These are phyloP conservation scores for Schwanniomyces polymorphus DNA, from an alignment of 805 yeast species.

Conservation along the genomic window DNA sequence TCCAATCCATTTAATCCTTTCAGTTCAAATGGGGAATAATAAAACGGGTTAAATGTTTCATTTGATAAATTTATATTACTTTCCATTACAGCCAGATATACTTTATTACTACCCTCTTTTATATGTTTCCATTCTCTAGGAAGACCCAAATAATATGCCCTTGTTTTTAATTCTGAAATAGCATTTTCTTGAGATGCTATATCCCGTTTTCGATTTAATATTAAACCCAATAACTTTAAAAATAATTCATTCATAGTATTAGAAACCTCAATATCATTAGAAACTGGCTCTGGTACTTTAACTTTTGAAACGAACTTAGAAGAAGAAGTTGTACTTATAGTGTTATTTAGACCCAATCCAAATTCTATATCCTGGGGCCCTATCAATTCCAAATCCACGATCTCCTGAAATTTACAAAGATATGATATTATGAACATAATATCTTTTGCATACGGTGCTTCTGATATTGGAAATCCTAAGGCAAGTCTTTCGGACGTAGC, in stretches of 20 bases:
- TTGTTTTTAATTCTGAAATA: conserved; percentile 31
- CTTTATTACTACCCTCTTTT: not conserved
- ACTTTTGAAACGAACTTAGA: not conserved
- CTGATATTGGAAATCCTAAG: conserved; percentile 30
- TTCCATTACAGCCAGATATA: conserved; percentile 4
- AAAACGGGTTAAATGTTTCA: conserved; percentile 19
- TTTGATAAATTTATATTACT: conserved; percentile 19
- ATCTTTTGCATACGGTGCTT: conserved; percentile 30
- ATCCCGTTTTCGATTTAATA: conserved; percentile 36
- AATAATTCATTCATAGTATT: conserved; percentile 33
- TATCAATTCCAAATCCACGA: conserved; percentile 19
- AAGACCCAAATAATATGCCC: conserved; percentile 26
- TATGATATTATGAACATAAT: conserved; percentile 32
- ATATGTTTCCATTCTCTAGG: conserved; percentile 38
- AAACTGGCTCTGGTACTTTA: not conserved
- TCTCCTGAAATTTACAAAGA: conserved; percentile 27
- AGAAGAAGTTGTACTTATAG: too few species aligned
- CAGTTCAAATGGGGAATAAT: conserved; percentile 25
- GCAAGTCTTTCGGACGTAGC: conserved; percentile 27
- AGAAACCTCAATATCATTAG: conserved; percentile 17
- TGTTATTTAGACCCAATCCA: conserved; percentile 27
- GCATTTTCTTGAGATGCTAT: conserved; percentile 28
- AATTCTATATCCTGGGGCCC: conserved; percentile 41
- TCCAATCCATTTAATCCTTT: conserved; percentile 29
- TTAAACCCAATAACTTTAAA: conserved; percentile 28